Base-by-base conservation (phyloP, 2,329 filamentous ascomycete genomes). In the Sporothrix dimorphospora region DNA sequence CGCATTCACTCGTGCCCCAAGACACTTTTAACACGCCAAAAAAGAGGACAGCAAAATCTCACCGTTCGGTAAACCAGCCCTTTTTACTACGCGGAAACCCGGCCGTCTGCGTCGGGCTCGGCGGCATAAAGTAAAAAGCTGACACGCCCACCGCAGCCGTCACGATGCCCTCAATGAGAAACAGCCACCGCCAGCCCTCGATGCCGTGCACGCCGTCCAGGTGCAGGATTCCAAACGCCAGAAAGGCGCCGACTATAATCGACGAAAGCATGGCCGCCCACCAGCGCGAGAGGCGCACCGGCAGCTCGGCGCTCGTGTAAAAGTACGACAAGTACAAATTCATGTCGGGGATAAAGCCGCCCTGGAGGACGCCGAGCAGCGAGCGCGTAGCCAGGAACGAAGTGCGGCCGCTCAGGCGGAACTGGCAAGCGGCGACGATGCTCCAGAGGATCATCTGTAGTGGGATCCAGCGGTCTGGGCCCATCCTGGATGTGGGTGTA, bases 381-480 rank as follows among this genome's bases (percentile, higher is more conserved):
- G 79, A 77, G 12, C 83, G 79, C 7, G 79, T 81, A 14, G 78
- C 77, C 0, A 85, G 76, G 71, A 84, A 85, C 0, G 81, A 82
- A 0, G 77, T 75, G 16, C 81, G 76, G 0, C 82, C 82, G 0
- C 73, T 77, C 1, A 85, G 75, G 78, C 80, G 82, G 70, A 80
- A 84, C 76, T 88, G 87, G 70, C 80, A 80, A 9, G 80, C 79
- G 0, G 87, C 84, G 6, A 89, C 83, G 4, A 88, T 74, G 75
- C 85, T 87, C 87, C 86, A 89, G 3, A 84, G 81, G 8, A 84
- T 79, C 81, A 90, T 88, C 75, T 88, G 87, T 69, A 85, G 79
- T 0, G 88, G 88, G 68, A 90, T 89, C 87, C 87, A 89, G 34
- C 85, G 83, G 74, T 90, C 87, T 0, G 86, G 86, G 0, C 85